These are phyloP conservation scores for Cicer pinnatifidum DNA, from an alignment of 306 rosid species.

Conservation along the genomic window DNA sequence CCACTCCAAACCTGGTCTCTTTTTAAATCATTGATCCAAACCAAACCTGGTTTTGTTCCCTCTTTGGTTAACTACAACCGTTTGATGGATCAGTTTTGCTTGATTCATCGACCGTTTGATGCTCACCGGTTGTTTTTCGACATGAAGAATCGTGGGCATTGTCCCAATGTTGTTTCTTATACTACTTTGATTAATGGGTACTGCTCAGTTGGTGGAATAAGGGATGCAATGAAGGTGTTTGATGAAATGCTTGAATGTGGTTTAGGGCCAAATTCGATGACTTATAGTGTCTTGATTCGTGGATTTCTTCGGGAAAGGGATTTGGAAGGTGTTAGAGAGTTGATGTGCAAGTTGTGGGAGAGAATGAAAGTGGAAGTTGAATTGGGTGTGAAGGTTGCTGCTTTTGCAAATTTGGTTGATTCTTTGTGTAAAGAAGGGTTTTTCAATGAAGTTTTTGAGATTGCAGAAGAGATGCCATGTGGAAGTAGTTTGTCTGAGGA, in stretches of 20 bases:
- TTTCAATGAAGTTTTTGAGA: constrained; percentile 63
- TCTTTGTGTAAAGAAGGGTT: constrained; percentile 70
- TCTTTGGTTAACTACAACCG: constrained; percentile 76
- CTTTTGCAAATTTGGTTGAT: constrained; percentile 68
- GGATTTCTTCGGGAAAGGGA: constrained; percentile 64
- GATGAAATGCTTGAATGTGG: constrained; percentile 77
- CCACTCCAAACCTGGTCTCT: constrained; percentile 60
- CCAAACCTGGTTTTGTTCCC: constrained; percentile 70
- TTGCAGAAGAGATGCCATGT: constrained; percentile 71
- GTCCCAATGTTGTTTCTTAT: constrained; percentile 71
- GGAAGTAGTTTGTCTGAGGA: constrained; percentile 60
- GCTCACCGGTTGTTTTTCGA: constrained; percentile 74
- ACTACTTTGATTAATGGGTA: constrained; percentile 80
- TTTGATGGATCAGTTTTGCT: constrained; percentile 81
- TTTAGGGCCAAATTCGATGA: constrained; percentile 60
- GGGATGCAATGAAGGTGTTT: constrained; percentile 67
- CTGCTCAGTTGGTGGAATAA: constrained; percentile 49
- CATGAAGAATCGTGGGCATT: constrained; percentile 71
- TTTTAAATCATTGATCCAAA: constrained; percentile 43
- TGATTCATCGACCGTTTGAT: constrained; percentile 48
- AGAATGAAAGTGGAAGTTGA: constrained; percentile 60
- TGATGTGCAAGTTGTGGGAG: constrained; percentile 69
- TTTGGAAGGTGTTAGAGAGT: constrained; percentile 54
- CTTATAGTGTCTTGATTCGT: constrained; percentile 60
- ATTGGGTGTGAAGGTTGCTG: constrained; percentile 54